Evolutionary conservation across 768 basidiomycete genomes (phyloP).

Genomic region (Lactifluus pinguis): DNA sequence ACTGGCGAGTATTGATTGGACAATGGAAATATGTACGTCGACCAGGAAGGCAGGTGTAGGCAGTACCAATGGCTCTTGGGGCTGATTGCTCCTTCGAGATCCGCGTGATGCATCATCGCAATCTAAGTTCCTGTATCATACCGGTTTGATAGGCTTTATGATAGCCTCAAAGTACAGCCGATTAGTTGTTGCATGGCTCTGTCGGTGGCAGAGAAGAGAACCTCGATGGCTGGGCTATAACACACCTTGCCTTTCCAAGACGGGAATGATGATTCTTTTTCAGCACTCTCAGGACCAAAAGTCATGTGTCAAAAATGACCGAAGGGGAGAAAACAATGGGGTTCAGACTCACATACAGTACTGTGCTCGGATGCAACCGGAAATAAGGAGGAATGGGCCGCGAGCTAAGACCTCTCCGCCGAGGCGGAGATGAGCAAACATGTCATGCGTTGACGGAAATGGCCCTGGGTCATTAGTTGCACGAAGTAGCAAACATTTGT

Average conservation of each 20-base stretch:
- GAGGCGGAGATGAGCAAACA: not conserved
- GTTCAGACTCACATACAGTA: too few species aligned
- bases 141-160: not conserved
- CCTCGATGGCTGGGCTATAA: not conserved
- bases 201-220: not conserved
- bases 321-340: too few species aligned
- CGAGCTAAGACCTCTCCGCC: not conserved
- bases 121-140: not conserved
- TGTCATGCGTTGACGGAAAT: not conserved
- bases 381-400: not conserved
- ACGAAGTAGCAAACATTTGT: not conserved
- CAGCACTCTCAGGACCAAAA: too few species aligned
- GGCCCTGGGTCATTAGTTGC: not conserved
- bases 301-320: too few species aligned
- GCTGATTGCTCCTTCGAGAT: not conserved
- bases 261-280: not conserved
- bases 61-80: not conserved
- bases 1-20: not conserved
- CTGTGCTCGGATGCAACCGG: not conserved
- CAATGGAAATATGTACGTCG: not conserved
- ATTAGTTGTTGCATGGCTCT: not conserved
- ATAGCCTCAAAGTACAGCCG: not conserved
- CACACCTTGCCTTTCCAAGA: not conserved
- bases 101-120: not conserved
- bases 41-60: not conserved